Percentiles rank a stretch among this genome's conserved stretches.
Evolutionary conservation across 148 eudicot species (phyloP).

Genomic region (Silene uniflora): DNA sequence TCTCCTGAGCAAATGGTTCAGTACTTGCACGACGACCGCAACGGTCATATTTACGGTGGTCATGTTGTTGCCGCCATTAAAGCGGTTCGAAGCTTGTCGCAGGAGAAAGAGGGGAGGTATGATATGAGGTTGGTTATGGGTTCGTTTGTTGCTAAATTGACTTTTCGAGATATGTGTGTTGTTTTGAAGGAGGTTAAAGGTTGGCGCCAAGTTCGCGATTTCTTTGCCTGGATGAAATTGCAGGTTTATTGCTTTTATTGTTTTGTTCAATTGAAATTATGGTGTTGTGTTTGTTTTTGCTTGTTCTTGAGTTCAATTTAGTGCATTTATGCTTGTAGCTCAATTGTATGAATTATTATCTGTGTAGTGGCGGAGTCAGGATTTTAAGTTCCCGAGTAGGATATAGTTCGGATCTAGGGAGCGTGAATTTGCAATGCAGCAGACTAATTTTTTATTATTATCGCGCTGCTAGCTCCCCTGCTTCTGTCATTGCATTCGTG

Average conservation of each 20-base stretch:
- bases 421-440: too few relatives aligned
- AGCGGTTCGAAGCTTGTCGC: slow-evolving; percentile 58
- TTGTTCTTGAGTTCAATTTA: too few relatives aligned
- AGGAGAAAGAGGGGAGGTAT: slow-evolving; percentile 47
- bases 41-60: slow-evolving; percentile 75
- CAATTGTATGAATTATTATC: too few relatives aligned
- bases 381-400: too few relatives aligned
- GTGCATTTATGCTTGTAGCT: too few relatives aligned
- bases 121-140: slow-evolving; percentile 80
- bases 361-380: too few relatives aligned
- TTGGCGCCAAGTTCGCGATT: slow-evolving; percentile 81
- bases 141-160: slow-evolving; percentile 72
- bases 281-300: too few relatives aligned
- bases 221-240: slow-evolving; percentile 92
- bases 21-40: slow-evolving; percentile 74
- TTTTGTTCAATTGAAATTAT: too few relatives aligned
- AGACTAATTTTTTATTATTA: too few relatives aligned
- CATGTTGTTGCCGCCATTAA: slow-evolving; percentile 84
- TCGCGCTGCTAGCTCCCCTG: too few relatives aligned
- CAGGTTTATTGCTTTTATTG: slow-evolving; percentile 42
- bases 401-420: too few relatives aligned
- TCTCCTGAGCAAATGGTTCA: slow-evolving; percentile 86
- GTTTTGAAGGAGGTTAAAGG: slow-evolving; percentile 81
- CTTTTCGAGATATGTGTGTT: slow-evolving; percentile 81
- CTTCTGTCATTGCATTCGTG: too few relatives aligned